Evolutionary conservation across 768 basidiomycete genomes (phyloP), one percentile per base, ranked within the genome.

Genomic region (Royoungia palumana): DNA sequence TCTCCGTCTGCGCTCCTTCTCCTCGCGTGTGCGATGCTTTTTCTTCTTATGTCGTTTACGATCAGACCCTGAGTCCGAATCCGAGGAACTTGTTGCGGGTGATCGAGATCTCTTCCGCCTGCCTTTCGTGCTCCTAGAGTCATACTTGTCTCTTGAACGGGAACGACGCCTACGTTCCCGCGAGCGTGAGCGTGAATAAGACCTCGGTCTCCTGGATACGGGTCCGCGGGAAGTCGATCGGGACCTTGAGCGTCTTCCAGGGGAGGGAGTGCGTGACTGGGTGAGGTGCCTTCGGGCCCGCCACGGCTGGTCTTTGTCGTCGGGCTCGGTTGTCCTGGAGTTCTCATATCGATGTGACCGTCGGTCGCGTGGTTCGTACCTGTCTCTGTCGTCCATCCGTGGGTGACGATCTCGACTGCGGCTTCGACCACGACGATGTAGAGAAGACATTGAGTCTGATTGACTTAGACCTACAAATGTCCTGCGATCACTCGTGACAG

Each of bases 1-100:
- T 58, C 72, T 78, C 70, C 79, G 75, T 61, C 74, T 75, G 60
- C 78, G 78, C 63, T 77, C 77, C 67, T 72, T 69, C 57, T 75
- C 72, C 50, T 70, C 70, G 12, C 75, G 72, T 61, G 74, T 71
- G 43, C 75, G 67, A 41, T 67, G 67, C 60, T 77, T 59, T 62
- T 79, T 78, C 58, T 75, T 70, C 61, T 64, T 78, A 55, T 70
- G 73, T 38, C 56, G 66, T 53, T 54, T 70, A n/a, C 47, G 62
- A 52, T 70, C 68, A 41, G 68, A 59, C 57, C 55, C 58, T 48
- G 67, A 57, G 30, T 56, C 61, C 8, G 65, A 58, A 22, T 72
- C 66, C 17, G 70, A 70, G n/a, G 70, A 69, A 52, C 70, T 72
- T n/a, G 75, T 75, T 35, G 72, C 70, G 28, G 58, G 66, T 7